Evolutionary conservation across 202 grass and related monocot genomes (phyloP), one percentile per base, ranked within the genome.

Genomic region (Brachypodium distachyon): DNA sequence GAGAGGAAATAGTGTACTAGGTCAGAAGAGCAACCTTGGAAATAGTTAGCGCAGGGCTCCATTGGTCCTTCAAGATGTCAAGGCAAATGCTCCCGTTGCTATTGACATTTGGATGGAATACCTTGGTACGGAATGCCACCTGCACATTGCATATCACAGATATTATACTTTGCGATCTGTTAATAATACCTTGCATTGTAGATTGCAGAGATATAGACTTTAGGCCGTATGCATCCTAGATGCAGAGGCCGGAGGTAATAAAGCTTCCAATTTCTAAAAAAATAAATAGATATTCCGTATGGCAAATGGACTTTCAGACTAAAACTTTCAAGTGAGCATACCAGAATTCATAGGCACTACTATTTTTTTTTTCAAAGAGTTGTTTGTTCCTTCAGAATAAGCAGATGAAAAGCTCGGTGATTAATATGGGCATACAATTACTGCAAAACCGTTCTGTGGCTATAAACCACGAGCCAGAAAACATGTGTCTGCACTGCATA

Each of bases 1-100:
- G 13, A 12, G 10, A 33, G 31, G 55, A 42, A 77, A 86, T 39
- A 32, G 22, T 26, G 13, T 43, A 43, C 16, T 57, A 4, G 22
- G 13, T 18, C 38, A 37, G 31, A 62, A 27, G 43, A 70, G 52
- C 54, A 41, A 90, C 90, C 90, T 97, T 93, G 76, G 93, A 93
- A 28, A 93, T 97, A 3, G 93, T 93, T 53, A 97, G 82, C 9
- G 93, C 93, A 0, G 93, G 93, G 14, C 93, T 97, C 93, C 93
- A 97, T 63, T 97, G 93, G 49, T 97, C 93, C 83, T 97, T 97
- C 28, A 97, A 44, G 63, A 97, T 97, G 85, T 97, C 84, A 28
- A 92, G 89, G 73, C 84, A 87, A 70, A 92, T 89, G 81, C 84
- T 85, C 47, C 92, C 92, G 40, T 89, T 83, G 81, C 74, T 87